Conservation (phyloP, 192 early-diverging fungal species). For the Gigaspora rosea region DNA sequence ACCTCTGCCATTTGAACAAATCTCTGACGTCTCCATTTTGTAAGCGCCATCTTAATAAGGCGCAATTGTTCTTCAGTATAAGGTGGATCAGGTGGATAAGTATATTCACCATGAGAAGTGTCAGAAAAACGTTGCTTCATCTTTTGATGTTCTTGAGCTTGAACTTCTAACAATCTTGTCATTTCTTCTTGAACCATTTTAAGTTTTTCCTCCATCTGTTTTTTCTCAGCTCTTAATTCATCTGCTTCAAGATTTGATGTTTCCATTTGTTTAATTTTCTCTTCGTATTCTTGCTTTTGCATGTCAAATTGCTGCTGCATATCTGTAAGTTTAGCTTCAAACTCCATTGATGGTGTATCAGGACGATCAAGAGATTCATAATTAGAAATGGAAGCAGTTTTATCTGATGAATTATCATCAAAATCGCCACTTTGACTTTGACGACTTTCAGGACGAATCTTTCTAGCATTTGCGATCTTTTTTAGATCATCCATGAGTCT, state of each 20-base stretch:
- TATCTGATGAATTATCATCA: constrained; percentile 42
- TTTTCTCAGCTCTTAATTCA: constrained; percentile 45
- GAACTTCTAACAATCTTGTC: constrained; percentile 50
- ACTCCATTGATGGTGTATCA: constrained; percentile 43
- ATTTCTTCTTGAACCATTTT: constrained; percentile 53
- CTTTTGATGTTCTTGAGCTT: constrained; percentile 53
- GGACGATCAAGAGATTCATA: constrained; percentile 25
- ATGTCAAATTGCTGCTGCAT: constrained; percentile 52
- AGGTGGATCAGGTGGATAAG: constrained; percentile 36
- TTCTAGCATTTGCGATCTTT: constrained; percentile 52
- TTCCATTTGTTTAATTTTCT: constrained; percentile 51
- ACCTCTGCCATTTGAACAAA: constrained; percentile 64
- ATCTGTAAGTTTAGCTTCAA: constrained; percentile 50
- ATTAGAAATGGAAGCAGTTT: constrained; percentile 28
- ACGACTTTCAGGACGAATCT: constrained; percentile 54
- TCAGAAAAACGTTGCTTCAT: constrained; percentile 46
- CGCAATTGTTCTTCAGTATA: constrained; percentile 49
- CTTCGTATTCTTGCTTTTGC: constrained; percentile 58
- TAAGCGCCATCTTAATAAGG: constrained; percentile 42
- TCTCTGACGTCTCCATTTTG: constrained; percentile 56
- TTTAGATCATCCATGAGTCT: constrained; percentile 60
- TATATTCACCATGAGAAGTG: constrained; percentile 38
- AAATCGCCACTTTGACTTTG: constrained; percentile 49
- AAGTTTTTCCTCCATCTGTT: constrained; percentile 47
- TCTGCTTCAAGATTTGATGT: constrained; percentile 43